Percentiles rank a stretch among this genome's conserved stretches.
Evolutionary conservation across 83 land plant genomes (phyloP).

Genomic region (Picea abies): DNA sequence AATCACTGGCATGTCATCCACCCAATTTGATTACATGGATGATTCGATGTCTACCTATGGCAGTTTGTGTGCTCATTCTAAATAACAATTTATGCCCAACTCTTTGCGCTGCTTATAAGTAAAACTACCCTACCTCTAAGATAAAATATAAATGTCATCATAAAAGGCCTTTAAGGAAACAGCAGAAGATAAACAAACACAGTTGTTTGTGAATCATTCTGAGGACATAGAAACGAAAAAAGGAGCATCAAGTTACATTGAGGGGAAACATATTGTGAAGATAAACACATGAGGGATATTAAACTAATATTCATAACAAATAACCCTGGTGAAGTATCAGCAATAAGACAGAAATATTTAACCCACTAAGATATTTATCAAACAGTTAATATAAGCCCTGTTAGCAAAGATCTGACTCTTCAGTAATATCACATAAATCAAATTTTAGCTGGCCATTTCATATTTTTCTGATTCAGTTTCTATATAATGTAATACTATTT

Average conservation of each 20-base stretch:
- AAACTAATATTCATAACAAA: not conserved
- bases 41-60: not conserved
- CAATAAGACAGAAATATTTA: not conserved
- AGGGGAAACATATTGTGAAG: too few relatives aligned
- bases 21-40: not conserved
- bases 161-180: not conserved
- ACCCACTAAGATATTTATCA: not conserved
- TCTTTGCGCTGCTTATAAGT: not conserved
- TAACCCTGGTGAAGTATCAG: too few relatives aligned
- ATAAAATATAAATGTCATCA: not conserved
- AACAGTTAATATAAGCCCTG: not conserved
- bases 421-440: not conserved
- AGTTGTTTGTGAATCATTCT: not conserved
- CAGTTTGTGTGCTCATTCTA: not conserved
- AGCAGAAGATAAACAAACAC: not conserved
- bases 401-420: not conserved
- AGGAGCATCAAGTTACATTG: too few relatives aligned
- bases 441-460: not conserved
- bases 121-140: not conserved
- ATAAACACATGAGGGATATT: not conserved
- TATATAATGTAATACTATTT: too few relatives aligned
- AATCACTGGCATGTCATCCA: not conserved
- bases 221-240: too few relatives aligned
- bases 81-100: not conserved
- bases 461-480: not conserved